These are phyloP conservation scores for Candida chauliodis DNA, from an alignment of 805 yeast genomes.

Conservation along the genomic window DNA sequence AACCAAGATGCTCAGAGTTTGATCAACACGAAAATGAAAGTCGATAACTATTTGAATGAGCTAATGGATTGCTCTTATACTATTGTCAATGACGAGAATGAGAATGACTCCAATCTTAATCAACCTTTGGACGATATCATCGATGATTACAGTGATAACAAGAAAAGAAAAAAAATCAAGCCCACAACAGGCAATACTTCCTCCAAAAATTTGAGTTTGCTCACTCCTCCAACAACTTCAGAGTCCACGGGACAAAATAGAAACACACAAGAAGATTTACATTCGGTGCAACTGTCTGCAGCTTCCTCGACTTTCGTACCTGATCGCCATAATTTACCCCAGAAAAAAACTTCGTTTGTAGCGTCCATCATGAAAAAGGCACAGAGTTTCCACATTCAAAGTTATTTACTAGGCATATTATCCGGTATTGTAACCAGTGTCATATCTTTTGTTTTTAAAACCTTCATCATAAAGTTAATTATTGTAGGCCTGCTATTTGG, in stretches of 20 bases:
- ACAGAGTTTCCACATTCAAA: neutral
- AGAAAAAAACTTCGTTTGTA: constrained; percentile 1
- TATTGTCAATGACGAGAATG: constrained; percentile 14
- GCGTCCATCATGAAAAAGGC: neutral
- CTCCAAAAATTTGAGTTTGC: constrained; percentile 1
- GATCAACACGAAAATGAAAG: constrained; percentile 15
- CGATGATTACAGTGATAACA: neutral
- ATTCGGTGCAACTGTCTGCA: neutral
- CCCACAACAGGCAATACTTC: constrained; percentile 5
- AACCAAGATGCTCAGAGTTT: neutral
- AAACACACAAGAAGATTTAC: neutral
- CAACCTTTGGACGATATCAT: neutral
- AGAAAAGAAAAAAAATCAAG: constrained; percentile 6
- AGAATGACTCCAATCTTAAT: neutral
- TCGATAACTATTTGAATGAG: constrained; percentile 27
- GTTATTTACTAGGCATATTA: constrained; percentile 1
- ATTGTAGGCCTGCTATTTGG: neutral
- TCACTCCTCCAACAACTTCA: constrained; percentile 4
- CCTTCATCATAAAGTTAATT: neutral
- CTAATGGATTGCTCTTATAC: constrained; percentile 29
- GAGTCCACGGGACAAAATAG: constrained; percentile 1
- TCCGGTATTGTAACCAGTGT: constrained; percentile 1
- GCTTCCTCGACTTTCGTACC: neutral
- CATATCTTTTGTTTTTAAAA: neutral
- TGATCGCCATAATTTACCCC: constrained; percentile 4